A percentile compares a stretch with the other conserved stretches of the same genome.
phyloP scores from a whole-genome alignment of 1,284 basidiomycete species.

The Austroboletus novae-zelandiae region DNA sequence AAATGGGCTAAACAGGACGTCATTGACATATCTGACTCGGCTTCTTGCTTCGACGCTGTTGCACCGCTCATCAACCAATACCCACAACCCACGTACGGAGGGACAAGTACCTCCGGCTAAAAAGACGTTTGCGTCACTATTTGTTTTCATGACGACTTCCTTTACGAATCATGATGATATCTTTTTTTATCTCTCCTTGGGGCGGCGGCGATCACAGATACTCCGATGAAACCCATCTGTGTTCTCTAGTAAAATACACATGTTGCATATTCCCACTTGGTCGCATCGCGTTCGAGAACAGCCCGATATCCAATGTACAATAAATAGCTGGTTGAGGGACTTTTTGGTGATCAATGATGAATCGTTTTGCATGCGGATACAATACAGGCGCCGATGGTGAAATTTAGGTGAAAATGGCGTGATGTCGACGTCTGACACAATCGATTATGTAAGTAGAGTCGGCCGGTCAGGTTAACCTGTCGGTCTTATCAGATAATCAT shows the following conservation, averaged over 20 bases:
- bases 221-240: neutral
- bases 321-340: neutral
- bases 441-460: no score
- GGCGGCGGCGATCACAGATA: no score
- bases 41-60: neutral
- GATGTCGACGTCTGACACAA: no score
- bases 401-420: no score
- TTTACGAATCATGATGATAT: neutral
- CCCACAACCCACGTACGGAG: constrained; percentile 18
- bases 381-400: neutral
- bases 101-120: constrained; percentile 7
- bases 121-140: neutral
- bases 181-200: no score
- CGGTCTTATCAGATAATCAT: no score
- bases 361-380: neutral
- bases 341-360: neutral
- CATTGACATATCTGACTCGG: neutral
- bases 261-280: neutral
- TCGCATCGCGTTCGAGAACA: neutral
- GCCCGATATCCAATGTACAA: neutral
- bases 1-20: constrained; percentile 25
- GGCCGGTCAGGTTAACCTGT: no score
- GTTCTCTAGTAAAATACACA: neutral
- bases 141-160: neutral
- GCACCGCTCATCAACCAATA: constrained; percentile 12